Percentiles rank a stretch among this genome's conserved stretches.
Conservation (phyloP, 495 filamentous ascomycete species). For the Daldinia decipiens region DNA sequence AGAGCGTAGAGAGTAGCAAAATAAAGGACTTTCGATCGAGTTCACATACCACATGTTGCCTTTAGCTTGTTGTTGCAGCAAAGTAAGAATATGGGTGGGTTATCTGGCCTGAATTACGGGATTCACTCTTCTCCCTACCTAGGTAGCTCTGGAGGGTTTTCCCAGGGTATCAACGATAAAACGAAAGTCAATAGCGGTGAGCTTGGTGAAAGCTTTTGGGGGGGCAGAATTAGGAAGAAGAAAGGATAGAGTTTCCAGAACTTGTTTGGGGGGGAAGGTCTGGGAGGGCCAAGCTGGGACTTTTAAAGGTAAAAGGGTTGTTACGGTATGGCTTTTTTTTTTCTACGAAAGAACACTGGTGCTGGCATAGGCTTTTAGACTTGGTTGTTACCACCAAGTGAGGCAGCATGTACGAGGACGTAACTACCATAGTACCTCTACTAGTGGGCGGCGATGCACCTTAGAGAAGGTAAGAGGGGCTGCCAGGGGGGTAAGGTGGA, state of each 20-base stretch:
- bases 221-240: slow-evolving; percentile 18
- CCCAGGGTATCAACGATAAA: slow-evolving; percentile 36
- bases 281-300: slow-evolving; percentile 23
- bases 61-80: slow-evolving; percentile 29
- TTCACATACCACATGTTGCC: slow-evolving; percentile 44
- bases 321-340: slow-evolving; percentile 27
- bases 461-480: slow-evolving; percentile 20
- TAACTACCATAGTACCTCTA: slow-evolving; percentile 31
- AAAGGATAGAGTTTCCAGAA: slow-evolving; percentile 41
- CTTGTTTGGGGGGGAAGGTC: slow-evolving; percentile 24
- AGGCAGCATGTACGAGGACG: slow-evolving; percentile 40
- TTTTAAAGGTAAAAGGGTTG: slow-evolving; percentile 32
- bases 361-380: slow-evolving; percentile 38
- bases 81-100: slow-evolving; percentile 22
- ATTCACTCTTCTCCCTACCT: slow-evolving; percentile 17
- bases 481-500: slow-evolving; percentile 20
- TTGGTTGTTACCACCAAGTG: slow-evolving; percentile 38
- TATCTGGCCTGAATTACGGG: slow-evolving; percentile 23
- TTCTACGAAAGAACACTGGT: slow-evolving; percentile 31
- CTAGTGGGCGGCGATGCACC: slow-evolving; percentile 30
- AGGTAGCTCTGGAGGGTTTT: slow-evolving; percentile 7
- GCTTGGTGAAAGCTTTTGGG: slow-evolving; percentile 45
- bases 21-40: slow-evolving; percentile 15
- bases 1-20: neutral
- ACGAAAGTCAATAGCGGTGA: slow-evolving; percentile 43